Base-by-base conservation (phyloP, 2,329 filamentous ascomycete species). In the Chaetomium sp. region DNA sequence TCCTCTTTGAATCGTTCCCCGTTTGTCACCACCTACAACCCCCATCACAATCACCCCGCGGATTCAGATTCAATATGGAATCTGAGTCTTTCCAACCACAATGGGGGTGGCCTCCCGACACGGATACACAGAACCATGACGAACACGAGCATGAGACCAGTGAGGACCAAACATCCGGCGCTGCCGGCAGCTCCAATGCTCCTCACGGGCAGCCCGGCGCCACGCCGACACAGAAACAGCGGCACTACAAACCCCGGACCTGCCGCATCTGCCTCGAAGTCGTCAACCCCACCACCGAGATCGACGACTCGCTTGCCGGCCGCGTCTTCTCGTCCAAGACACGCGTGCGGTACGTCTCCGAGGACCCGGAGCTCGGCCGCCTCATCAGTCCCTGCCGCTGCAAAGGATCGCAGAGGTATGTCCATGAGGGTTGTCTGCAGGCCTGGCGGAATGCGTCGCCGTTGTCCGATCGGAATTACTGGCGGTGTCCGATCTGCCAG, bases 321-420 rank as follows among this genome's bases (percentile, higher is more conserved):
- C 67, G 55, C 54, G 73, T 64, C 58, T 69, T 62, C 59, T 64
- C 54, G 62, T 70, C 62, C 32, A 57, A 62, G 54, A 59, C 67
- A 7, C 65, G 65, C 36, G 66, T 70, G 6, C 70, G 69, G 19
- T 96, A 95, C 66, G 79, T 85, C 51, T 91, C 89, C 32, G 82
- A 88, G 59, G 88, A 89, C 61, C 79, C 84, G 6, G 79, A 86
- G 61, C 79, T 87, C 35, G 89, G 89, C 41, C 85, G 90, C 50
- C 76, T 99, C 34, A 81, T 97, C 64, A 87, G 88, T 53, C 94
- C 94, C 38, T 99, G 94, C 77, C 85, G 86, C 72, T 99, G 94
- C 79, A 95, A 89, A 74, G 94, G 94, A 52, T 89, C 88, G 41
- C 89, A 92, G 64, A 89, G 89, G 73, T 96, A 95, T 71, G 91